Evolutionary conservation across 495 filamentous ascomycete genomes (phyloP), one percentile per base, ranked within the genome.

Genomic region (Neurospora terricola): DNA sequence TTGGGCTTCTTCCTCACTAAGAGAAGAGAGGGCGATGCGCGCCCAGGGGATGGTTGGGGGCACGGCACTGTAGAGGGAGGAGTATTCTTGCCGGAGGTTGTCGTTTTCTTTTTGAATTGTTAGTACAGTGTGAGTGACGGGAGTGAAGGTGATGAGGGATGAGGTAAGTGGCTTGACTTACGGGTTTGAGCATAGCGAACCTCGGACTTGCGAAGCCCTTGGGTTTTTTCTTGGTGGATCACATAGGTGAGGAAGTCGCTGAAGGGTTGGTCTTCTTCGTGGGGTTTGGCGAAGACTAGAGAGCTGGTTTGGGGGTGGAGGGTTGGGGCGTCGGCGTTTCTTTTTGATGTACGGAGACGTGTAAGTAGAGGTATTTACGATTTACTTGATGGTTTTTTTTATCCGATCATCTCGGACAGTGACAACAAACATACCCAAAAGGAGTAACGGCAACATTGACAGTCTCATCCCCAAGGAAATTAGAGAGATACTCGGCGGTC

Each of bases 381-480:
- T 36, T 36, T 36, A 36, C 34, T 36, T 30, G 30, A 3, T 30
- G 30, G 30, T 30, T 3, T 36, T 36, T 36, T 4, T 5, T 5
- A 36, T 36, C 4, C 4, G 34, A 36, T 36, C 34, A 36, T 36
- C 34, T 36, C 6, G 34, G 34, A 36, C 30, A 30, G 30, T 30
- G 30, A 30, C 30, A 30, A 3, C 34, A 36, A 36, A 37, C 36
- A 8, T 37, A 91, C 86, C 91, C 91, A 16, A 78, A 73, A 1
- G 91, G 90, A 23, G 92, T 94, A 8, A 92, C 83, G 34, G 91
- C 92, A 45, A 94, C 90, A 70, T 90, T 90, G 69, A 94, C 88
- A 4, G 77, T 79, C 59, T 83, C 76, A 5, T 82, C 82, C 11
- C 78, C 80, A 77, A 94, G 85, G 10, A 76, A 76, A n/a, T 82